Percentiles rank a stretch among this genome's conserved stretches.
Conservation (phyloP, 176 grass and related monocot species). For the Puya raimondii region DNA sequence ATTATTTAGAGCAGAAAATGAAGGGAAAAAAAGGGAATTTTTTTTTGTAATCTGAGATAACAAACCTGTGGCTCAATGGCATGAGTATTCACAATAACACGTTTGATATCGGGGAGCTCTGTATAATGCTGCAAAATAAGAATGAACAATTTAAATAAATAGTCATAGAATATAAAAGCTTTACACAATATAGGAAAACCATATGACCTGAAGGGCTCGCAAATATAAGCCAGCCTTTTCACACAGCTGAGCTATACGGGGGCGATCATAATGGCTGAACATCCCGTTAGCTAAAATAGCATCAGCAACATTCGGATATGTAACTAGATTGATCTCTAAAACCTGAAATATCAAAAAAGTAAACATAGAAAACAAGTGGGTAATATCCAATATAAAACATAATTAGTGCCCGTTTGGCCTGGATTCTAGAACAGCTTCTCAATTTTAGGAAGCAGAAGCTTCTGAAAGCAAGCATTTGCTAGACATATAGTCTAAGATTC, state of each 20-base stretch:
- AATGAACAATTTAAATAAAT: constrained; percentile 19
- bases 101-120: constrained; percentile 88
- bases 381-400: no score
- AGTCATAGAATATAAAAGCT: not conserved
- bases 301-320: constrained; percentile 97
- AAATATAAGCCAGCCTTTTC: constrained; percentile 95
- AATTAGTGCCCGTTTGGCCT: no score
- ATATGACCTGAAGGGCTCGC: constrained; percentile 76
- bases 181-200: constrained; percentile 5
- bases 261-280: constrained; percentile 97
- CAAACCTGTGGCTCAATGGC: constrained; percentile 92
- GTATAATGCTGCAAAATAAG: constrained; percentile 74
- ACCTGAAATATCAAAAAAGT: constrained; percentile 34
- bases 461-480: no score
- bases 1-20: not conserved
- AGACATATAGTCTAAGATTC: no score
- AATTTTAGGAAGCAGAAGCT: no score
- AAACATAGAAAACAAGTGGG: no score
- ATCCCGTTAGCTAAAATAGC: constrained; percentile 98
- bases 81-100: constrained; percentile 96
- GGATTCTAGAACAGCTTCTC: no score
- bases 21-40: not conserved
- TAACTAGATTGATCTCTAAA: constrained; percentile 95
- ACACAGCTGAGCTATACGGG: constrained; percentile 90
- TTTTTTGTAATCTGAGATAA: not conserved